phyloP scores from a whole-genome alignment of 2,329 filamentous ascomycete genomes.

The Zasmidium angulare region DNA sequence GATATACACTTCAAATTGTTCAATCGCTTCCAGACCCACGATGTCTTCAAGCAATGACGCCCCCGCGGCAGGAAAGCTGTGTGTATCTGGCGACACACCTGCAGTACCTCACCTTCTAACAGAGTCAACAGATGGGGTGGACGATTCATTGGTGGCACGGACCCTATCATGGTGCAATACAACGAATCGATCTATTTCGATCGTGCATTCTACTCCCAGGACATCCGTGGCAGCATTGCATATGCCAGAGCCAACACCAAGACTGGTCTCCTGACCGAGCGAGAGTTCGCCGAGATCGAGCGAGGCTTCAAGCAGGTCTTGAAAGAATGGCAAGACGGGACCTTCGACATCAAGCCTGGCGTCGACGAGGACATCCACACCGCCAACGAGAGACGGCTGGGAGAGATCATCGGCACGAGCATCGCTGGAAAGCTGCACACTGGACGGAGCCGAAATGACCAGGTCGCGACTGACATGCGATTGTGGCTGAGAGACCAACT shows the following conservation, averaged over 20 bases:
- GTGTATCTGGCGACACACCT: neutral
- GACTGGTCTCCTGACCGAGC: conserved; percentile 67
- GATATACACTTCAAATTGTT: neutral
- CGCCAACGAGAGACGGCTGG: conserved; percentile 55
- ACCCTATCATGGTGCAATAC: conserved; percentile 83
- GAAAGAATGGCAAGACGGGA: conserved; percentile 48
- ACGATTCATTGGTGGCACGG: conserved; percentile 68
- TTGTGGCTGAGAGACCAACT: conserved; percentile 81
- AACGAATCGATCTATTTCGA: conserved; percentile 82
- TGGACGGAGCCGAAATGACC: conserved; percentile 82
- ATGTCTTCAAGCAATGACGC: conserved; percentile 22
- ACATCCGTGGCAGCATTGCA: conserved; percentile 77
- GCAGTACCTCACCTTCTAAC: neutral
- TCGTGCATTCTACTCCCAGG: conserved; percentile 72
- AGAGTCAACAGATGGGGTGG: conserved; percentile 50
- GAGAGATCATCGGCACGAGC: conserved; percentile 83
- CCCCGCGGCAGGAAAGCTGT: conserved; percentile 46
- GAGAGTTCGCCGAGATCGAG: conserved; percentile 75
- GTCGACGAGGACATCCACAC: conserved; percentile 58
- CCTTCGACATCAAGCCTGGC: conserved; percentile 47
- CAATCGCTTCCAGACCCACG: neutral
- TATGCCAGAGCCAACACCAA: conserved; percentile 79
- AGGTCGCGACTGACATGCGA: conserved; percentile 86
- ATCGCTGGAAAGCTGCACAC: conserved; percentile 88
- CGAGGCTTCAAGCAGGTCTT: conserved; percentile 63